phyloP scores from a whole-genome alignment of 2,329 filamentous ascomycete species.

The Aspergillus transmontanensis region DNA sequence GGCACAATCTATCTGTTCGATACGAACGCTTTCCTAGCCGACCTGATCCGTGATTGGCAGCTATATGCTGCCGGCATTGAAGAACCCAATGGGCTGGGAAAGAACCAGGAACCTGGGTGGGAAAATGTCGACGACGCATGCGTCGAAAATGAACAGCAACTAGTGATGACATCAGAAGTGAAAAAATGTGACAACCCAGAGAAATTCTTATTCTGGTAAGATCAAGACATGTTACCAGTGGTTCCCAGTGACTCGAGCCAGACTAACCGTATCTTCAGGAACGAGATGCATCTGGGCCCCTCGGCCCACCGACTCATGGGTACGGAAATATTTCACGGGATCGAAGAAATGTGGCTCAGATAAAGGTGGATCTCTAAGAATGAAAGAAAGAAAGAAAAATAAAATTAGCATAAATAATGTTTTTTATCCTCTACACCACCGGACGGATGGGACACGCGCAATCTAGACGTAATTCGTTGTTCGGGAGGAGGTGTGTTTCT shows the following conservation, averaged over 20 bases:
- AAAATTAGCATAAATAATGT: constrained; percentile 7
- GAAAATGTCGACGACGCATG: constrained; percentile 41
- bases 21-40: constrained; percentile 41
- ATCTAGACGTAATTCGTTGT: constrained; percentile 7
- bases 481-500: background rate
- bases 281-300: constrained; percentile 45
- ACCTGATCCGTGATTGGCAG: constrained; percentile 43
- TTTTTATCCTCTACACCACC: background rate
- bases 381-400: background rate
- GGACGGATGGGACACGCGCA: background rate
- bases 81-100: constrained; percentile 37
- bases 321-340: constrained; percentile 39
- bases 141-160: constrained; percentile 29
- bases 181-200: constrained; percentile 38
- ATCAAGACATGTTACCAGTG: constrained; percentile 11
- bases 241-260: constrained; percentile 6
- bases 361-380: constrained; percentile 7
- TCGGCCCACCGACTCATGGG: constrained; percentile 42
- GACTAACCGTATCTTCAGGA: constrained; percentile 31
- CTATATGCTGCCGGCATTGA: constrained; percentile 38
- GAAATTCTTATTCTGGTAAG: constrained; percentile 46
- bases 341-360: constrained; percentile 36
- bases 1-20: constrained; percentile 43
- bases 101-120: constrained; percentile 37
- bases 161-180: constrained; percentile 34